Conservation (phyloP, 2,329 filamentous ascomycete species). For the Sphaceloma murrayae region DNA sequence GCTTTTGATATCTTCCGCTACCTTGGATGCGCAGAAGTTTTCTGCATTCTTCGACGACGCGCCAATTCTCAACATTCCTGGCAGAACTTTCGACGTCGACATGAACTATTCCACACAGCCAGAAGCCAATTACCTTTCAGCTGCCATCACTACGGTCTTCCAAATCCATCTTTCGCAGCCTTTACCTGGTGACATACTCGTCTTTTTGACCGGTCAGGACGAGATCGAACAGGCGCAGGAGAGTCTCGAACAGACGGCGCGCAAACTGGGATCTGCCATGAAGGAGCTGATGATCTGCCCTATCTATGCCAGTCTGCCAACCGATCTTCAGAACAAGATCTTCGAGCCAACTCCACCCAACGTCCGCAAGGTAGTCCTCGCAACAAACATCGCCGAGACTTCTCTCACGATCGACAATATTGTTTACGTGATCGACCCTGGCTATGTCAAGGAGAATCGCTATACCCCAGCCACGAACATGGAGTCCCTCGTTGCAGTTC, state of each 20-base stretch:
- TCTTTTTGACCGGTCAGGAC: constrained; percentile 92
- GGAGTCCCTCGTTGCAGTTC: constrained; percentile 82
- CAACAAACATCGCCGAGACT: constrained; percentile 96
- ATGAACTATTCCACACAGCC: constrained; percentile 85
- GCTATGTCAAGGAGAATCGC: constrained; percentile 90
- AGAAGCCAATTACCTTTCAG: constrained; percentile 86
- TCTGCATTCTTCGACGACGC: constrained; percentile 83
- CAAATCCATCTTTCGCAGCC: constrained; percentile 87
- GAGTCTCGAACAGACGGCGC: constrained; percentile 73
- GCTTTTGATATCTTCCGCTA: constrained; percentile 85
- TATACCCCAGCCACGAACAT: constrained; percentile 89
- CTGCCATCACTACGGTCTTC: constrained; percentile 85
- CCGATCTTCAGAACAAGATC: constrained; percentile 83
- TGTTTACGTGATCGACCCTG: constrained; percentile 89
- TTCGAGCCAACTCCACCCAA: constrained; percentile 85
- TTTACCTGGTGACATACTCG: constrained; percentile 71
- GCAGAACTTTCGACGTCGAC: constrained; percentile 78
- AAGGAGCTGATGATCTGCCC: constrained; percentile 84
- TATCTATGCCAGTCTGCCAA: constrained; percentile 88
- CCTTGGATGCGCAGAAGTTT: constrained; percentile 89
- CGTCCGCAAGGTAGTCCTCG: constrained; percentile 81
- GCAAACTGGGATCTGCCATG: constrained; percentile 75
- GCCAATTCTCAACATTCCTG: constrained; percentile 90
- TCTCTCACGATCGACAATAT: constrained; percentile 93
- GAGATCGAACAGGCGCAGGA: constrained; percentile 86